Evolutionary conservation across 371 early-diverging fungal species (phyloP).

Genomic region (Funneliformis caledonium): DNA sequence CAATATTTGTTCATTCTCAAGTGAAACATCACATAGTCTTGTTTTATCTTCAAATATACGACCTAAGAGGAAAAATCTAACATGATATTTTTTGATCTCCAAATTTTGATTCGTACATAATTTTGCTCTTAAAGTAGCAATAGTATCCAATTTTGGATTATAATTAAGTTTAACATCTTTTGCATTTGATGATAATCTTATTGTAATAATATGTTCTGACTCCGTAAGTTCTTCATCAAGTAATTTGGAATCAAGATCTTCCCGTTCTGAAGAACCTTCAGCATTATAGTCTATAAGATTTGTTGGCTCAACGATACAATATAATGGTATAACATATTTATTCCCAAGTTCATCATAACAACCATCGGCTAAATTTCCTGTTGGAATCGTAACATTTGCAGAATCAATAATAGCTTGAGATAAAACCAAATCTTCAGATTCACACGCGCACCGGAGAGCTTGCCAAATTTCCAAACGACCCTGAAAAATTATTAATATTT

Average conservation of each 20-base stretch:
- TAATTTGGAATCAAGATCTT: background rate
- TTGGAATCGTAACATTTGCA: slow-evolving; percentile 68
- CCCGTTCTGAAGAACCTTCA: slow-evolving; percentile 1
- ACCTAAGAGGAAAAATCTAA: slow-evolving; percentile 43
- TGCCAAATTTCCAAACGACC: slow-evolving; percentile 77
- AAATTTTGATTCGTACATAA: slow-evolving; percentile 27
- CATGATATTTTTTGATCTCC: slow-evolving; percentile 4
- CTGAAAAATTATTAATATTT: slow-evolving; percentile 39
- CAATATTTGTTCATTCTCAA: slow-evolving; percentile 25
- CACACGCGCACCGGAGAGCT: slow-evolving; percentile 61
- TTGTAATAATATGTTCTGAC: background rate
- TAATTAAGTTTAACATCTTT: slow-evolving; percentile 25
- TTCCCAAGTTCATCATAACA: slow-evolving; percentile 77
- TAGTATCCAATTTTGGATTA: slow-evolving; percentile 37
- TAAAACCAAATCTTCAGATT: slow-evolving; percentile 52
- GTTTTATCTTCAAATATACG: slow-evolving; percentile 43
- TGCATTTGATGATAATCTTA: slow-evolving; percentile 25
- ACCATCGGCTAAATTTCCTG: slow-evolving; percentile 69
- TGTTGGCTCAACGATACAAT: slow-evolving; percentile 65
- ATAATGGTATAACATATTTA: slow-evolving; percentile 66
- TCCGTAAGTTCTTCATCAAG: background rate
- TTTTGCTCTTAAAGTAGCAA: slow-evolving; percentile 27
- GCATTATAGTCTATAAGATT: slow-evolving; percentile 53
- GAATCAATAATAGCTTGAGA: slow-evolving; percentile 70
- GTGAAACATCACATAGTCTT: slow-evolving; percentile 20